Percentiles rank a stretch among this genome's conserved stretches.
phyloP scores from a whole-genome alignment of 1,139 yeast genomes.

The Suhomyces bolitotheri region DNA sequence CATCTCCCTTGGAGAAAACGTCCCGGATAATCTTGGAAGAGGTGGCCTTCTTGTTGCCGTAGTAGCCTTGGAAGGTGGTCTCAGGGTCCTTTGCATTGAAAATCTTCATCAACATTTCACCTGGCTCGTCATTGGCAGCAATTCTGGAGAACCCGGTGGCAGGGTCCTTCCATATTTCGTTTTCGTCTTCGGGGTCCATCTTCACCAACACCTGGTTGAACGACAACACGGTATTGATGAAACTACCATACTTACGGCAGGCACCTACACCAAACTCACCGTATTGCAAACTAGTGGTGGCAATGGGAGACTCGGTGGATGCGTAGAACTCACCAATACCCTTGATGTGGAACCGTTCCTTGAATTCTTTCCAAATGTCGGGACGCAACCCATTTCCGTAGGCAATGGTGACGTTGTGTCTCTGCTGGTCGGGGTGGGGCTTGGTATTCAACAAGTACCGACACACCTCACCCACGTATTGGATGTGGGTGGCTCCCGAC shows the following conservation, averaged over 20 bases:
- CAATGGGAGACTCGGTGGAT: constrained; percentile 90
- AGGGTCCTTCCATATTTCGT: constrained; percentile 68
- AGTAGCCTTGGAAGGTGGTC: constrained; percentile 86
- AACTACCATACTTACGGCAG: constrained; percentile 76
- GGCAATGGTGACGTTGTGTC: constrained; percentile 69
- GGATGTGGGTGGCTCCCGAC: constrained; percentile 74
- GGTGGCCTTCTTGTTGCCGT: constrained; percentile 79
- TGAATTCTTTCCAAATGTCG: constrained; percentile 88
- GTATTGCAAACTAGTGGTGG: constrained; percentile 76
- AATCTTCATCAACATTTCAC: constrained; percentile 81
- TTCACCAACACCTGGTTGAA: constrained; percentile 62
- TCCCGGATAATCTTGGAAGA: constrained; percentile 68
- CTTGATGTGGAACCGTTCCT: constrained; percentile 69
- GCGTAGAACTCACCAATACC: constrained; percentile 92
- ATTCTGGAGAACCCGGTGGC: constrained; percentile 56
- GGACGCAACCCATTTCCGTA: constrained; percentile 91
- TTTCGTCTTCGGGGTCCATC: constrained; percentile 82
- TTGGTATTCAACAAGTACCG: constrained; percentile 77
- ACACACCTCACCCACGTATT: constrained; percentile 95
- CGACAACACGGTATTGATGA: constrained; percentile 56
- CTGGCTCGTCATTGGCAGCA: constrained; percentile 62
- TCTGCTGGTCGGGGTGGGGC: constrained; percentile 62
- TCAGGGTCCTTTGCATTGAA: constrained; percentile 62
- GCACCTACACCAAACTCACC: constrained; percentile 89
- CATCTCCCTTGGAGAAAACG: constrained; percentile 85